These are phyloP conservation scores for Massariosphaeria phaeospora DNA, from an alignment of 495 filamentous ascomycete species.

Conservation along the genomic window DNA sequence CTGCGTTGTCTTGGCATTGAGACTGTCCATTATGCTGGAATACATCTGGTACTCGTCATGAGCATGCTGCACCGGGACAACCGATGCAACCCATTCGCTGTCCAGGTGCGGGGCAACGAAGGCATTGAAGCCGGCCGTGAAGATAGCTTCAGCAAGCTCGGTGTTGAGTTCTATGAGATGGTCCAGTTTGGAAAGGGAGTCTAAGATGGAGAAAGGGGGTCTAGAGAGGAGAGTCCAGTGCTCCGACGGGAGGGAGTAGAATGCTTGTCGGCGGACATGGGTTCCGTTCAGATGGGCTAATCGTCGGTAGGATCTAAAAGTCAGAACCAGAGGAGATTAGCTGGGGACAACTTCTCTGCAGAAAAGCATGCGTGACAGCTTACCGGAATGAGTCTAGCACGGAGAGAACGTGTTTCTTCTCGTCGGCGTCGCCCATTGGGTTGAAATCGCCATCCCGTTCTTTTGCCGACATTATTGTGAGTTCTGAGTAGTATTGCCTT, in stretches of 20 bases:
- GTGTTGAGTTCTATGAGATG: constrained; percentile 82
- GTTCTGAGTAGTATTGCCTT: not conserved
- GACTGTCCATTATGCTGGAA: constrained; percentile 23
- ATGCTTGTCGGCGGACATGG: constrained; percentile 79
- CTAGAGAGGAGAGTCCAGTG: constrained; percentile 77
- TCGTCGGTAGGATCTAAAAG: constrained; percentile 65
- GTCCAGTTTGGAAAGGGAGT: constrained; percentile 71
- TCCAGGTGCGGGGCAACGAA: constrained; percentile 49
- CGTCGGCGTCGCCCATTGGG: constrained; percentile 65
- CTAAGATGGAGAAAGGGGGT: constrained; percentile 75
- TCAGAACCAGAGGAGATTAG: too few relatives aligned
- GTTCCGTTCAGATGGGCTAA: constrained; percentile 80
- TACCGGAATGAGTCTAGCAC: constrained; percentile 83
- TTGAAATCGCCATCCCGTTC: constrained; percentile 42
- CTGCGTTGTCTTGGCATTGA: constrained; percentile 47
- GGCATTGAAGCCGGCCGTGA: constrained; percentile 57
- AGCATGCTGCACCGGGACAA: constrained; percentile 11
- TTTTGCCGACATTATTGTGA: constrained; percentile 5
- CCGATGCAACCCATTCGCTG: constrained; percentile 19
- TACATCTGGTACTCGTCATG: constrained; percentile 23
- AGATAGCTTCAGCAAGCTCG: constrained; percentile 72
- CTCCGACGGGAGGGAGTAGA: constrained; percentile 78
- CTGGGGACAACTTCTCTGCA: not conserved
- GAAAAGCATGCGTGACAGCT: constrained; percentile 41
- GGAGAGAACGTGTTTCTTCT: constrained; percentile 67